phyloP scores from a whole-genome alignment of 2,329 filamentous ascomycete genomes.

The Teratosphaeria gauchensis region DNA sequence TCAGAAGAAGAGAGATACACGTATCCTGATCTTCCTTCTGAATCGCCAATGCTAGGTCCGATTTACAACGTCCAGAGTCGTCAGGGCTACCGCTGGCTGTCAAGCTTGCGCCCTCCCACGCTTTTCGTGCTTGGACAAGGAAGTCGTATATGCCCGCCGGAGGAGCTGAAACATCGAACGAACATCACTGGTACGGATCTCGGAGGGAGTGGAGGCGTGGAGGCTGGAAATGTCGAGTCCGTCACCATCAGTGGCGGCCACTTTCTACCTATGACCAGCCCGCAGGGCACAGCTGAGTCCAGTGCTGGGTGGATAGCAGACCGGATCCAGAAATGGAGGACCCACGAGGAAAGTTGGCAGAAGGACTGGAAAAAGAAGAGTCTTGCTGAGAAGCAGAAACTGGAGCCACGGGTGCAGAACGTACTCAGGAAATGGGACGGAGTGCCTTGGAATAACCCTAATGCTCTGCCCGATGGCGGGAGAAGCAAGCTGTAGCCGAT shows the following conservation, averaged over 20 bases:
- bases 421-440: not conserved
- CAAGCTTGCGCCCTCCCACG: conserved; percentile 34
- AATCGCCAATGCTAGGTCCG: conserved; percentile 56
- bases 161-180: conserved; percentile 40
- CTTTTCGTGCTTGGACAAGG: not conserved
- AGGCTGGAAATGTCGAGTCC: conserved; percentile 53
- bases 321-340: not conserved
- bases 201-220: conserved; percentile 54
- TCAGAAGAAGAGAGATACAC: not conserved
- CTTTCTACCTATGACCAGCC: conserved; percentile 47
- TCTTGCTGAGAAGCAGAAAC: not conserved
- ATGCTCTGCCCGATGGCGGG: not conserved
- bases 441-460: not conserved
- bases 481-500: not conserved
- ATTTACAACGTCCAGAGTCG: conserved; percentile 59
- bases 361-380: not conserved
- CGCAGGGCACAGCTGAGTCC: not conserved
- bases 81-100: conserved; percentile 35
- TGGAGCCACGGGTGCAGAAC: not conserved
- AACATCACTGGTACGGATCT: conserved; percentile 49
- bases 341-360: not conserved
- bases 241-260: conserved; percentile 59
- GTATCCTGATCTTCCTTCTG: conserved; percentile 34
- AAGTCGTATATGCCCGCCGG: not conserved
- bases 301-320: not conserved